Evolutionary conservation across 805 yeast species (phyloP).

Genomic region (Huiozyma naganishii): DNA sequence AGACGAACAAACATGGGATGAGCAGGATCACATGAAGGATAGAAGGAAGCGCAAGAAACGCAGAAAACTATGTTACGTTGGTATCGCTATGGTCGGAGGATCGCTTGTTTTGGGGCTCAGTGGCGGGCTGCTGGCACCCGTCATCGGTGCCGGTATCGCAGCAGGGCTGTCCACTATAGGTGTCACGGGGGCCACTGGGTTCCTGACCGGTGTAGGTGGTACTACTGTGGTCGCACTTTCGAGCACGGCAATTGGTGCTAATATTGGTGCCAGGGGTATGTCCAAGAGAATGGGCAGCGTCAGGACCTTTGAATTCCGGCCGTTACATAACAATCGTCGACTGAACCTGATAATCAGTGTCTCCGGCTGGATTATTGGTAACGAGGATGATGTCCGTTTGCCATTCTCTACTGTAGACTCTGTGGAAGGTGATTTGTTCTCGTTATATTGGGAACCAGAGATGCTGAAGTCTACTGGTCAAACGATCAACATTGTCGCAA

Average conservation of each 20-base stretch:
- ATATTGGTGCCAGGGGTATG: conserved; percentile 81
- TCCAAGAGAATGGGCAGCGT: conserved; percentile 81
- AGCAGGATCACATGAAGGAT: conserved; percentile 51
- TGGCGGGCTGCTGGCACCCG: conserved; percentile 93
- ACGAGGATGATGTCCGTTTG: conserved; percentile 86
- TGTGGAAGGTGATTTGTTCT: conserved; percentile 90
- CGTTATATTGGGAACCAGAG: conserved; percentile 96
- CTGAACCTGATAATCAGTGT: conserved; percentile 81
- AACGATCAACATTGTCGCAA: conserved; percentile 84
- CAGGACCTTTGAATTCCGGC: conserved; percentile 85
- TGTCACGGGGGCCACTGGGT: conserved; percentile 84
- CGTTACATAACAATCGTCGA: conserved; percentile 82
- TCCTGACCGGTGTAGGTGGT: conserved; percentile 94
- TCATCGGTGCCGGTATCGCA: conserved; percentile 96
- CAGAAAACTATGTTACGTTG: conserved; percentile 73
- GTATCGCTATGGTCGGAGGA: conserved; percentile 93
- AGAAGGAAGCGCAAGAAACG: conserved; percentile 58
- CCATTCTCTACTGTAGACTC: conserved; percentile 97
- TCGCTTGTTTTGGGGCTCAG: conserved; percentile 88
- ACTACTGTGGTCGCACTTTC: conserved; percentile 88
- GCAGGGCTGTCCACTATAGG: conserved; percentile 96
- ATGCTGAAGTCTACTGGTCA: conserved; percentile 94
- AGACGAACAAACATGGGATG: conserved; percentile 65
- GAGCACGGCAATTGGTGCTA: conserved; percentile 84
- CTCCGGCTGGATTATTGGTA: conserved; percentile 96